Percentiles rank a stretch among this genome's conserved stretches.
phyloP scores from a whole-genome alignment of 768 basidiomycete genomes.

The Phylloporus arenicola region DNA sequence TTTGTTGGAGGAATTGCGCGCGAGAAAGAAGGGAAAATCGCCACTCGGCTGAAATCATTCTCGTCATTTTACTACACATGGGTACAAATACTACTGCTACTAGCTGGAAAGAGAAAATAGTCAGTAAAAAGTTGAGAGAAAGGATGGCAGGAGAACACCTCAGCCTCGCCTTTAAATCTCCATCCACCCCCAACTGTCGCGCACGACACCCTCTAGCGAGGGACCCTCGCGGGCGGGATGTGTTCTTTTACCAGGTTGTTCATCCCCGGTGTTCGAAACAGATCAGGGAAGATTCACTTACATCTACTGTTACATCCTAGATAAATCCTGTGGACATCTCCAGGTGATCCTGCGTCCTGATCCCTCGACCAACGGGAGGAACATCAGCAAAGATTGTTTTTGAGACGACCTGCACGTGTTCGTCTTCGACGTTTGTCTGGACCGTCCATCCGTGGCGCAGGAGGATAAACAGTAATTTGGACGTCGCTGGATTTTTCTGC shows the following conservation, averaged over 20 bases:
- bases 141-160: constrained; percentile 33
- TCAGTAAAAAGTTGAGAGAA: background rate
- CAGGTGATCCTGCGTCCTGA: constrained; percentile 92
- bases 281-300: background rate
- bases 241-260: constrained; percentile 87
- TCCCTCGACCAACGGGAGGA: constrained; percentile 87
- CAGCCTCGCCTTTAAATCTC: constrained; percentile 88
- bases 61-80: background rate
- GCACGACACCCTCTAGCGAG: constrained; percentile 28
- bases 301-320: too few species aligned
- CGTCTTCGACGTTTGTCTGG: constrained; percentile 89
- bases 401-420: constrained; percentile 44
- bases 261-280: constrained; percentile 51
- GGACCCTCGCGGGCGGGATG: constrained; percentile 52
- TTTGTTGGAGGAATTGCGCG: constrained; percentile 6
- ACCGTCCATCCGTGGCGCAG: constrained; percentile 57
- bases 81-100: too few species aligned
- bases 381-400: constrained; percentile 93
- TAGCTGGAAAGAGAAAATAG: background rate
- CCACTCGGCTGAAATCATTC: constrained; percentile 10
- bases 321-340: constrained; percentile 54
- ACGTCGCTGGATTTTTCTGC: constrained; percentile 48
- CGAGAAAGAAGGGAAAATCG: constrained; percentile 8
- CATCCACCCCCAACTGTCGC: constrained; percentile 61
- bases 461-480: constrained; percentile 77